Percentiles rank a stretch among this genome's conserved stretches.
Conservation (phyloP, 495 filamentous ascomycete species). For the Aspergillus baeticus region DNA sequence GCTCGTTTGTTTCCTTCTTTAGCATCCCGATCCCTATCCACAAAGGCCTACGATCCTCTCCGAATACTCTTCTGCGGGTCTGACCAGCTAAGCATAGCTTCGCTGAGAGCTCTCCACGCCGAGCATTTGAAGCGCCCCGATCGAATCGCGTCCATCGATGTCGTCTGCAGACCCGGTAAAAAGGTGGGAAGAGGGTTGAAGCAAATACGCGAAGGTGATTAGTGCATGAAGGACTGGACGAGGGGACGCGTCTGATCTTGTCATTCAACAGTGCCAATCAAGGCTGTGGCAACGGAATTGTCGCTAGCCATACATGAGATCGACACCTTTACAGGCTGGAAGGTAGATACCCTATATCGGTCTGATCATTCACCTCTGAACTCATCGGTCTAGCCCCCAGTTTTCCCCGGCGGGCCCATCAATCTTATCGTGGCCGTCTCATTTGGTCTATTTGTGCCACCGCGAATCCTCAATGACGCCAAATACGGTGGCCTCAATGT, state of each 20-base stretch:
- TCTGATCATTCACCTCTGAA: neutral
- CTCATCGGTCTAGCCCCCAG: constrained; percentile 52
- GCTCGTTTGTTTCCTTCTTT: constrained; percentile 8
- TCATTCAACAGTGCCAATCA: constrained; percentile 65
- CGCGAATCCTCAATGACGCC: constrained; percentile 63
- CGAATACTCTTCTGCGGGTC: constrained; percentile 96
- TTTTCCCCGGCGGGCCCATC: constrained; percentile 48
- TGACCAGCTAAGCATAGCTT: constrained; percentile 83
- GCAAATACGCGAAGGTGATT: constrained; percentile 62
- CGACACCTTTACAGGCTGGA: constrained; percentile 80
- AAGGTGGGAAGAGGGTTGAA: constrained; percentile 70
- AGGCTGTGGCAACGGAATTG: constrained; percentile 59
- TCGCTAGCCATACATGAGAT: constrained; percentile 68
- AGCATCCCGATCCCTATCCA: constrained; percentile 26
- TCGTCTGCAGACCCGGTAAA: constrained; percentile 79
- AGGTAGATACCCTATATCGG: constrained; percentile 42
- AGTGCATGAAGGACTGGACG: constrained; percentile 4
- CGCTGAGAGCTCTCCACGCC: constrained; percentile 66
- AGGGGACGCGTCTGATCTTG: constrained; percentile 10
- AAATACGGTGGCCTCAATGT: constrained; percentile 89
- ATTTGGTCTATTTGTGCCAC: constrained; percentile 87
- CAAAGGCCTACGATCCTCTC: constrained; percentile 58
- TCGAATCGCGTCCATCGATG: constrained; percentile 78
- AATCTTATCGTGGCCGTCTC: constrained; percentile 95
- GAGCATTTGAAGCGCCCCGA: constrained; percentile 54